Evolutionary conservation across 2,329 filamentous ascomycete species (phyloP).

Genomic region (Nothophoma quercina): DNA sequence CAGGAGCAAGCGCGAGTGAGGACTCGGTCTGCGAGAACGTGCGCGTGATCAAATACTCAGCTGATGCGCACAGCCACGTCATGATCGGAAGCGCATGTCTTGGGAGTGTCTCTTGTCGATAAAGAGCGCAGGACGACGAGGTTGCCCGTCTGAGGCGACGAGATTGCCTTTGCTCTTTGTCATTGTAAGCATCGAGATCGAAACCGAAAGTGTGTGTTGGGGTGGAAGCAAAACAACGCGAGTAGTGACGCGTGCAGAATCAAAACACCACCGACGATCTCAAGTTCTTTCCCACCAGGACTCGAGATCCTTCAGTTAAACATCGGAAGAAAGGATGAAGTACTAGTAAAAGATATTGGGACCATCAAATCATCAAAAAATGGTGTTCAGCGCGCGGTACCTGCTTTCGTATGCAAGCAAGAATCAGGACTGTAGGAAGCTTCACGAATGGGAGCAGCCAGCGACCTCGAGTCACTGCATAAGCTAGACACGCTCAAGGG

Average conservation of each 20-base stretch:
- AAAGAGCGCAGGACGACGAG: background rate
- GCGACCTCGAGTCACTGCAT: background rate
- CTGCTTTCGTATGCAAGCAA: background rate
- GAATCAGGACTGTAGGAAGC: conserved; percentile 2
- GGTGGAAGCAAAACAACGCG: conserved; percentile 14
- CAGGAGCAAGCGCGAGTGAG: background rate
- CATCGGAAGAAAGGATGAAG: background rate
- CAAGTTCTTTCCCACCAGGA: background rate
- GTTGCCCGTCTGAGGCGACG: too few relatives aligned
- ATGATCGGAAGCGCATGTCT: background rate
- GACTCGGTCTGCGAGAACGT: background rate
- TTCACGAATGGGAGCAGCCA: conserved; percentile 4
- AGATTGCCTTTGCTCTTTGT: background rate
- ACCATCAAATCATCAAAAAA: background rate
- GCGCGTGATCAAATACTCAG: conserved; percentile 9
- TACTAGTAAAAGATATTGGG: background rate
- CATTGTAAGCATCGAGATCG: background rate
- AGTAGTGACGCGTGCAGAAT: conserved; percentile 14
- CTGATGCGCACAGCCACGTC: conserved; percentile 5
- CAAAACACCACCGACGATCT: conserved; percentile 11
- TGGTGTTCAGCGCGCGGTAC: background rate
- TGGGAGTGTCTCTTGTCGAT: background rate
- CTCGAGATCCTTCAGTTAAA: background rate
- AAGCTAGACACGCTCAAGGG: background rate
- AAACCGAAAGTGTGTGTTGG: conserved; percentile 5